These are phyloP conservation scores for Lyophyllum shimeji DNA, from an alignment of 768 basidiomycete genomes.

Conservation along the genomic window DNA sequence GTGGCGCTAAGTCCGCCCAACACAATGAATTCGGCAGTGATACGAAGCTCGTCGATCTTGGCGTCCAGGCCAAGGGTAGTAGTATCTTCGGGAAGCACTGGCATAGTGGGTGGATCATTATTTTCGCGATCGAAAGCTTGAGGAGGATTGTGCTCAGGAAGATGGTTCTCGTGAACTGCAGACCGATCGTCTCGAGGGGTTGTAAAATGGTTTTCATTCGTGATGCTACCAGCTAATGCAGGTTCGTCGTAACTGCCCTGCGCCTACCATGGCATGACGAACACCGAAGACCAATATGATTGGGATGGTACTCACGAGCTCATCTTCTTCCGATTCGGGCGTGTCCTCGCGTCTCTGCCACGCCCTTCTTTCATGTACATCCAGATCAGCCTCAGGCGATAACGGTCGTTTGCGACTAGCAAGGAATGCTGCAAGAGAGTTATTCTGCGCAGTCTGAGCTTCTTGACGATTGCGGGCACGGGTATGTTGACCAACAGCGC, in stretches of 20 bases:
- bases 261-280: too few species aligned
- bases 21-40: slow-evolving; percentile 21
- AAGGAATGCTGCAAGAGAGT: not conserved
- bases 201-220: too few species aligned
- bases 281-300: too few species aligned
- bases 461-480: not conserved
- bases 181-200: too few species aligned
- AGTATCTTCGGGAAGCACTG: not conserved
- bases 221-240: too few species aligned
- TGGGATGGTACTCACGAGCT: too few species aligned
- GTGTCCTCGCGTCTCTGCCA: too few species aligned
- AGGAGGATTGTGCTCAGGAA: not conserved
- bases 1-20: too few species aligned
- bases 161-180: not conserved
- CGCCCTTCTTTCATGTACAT: not conserved
- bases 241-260: too few species aligned
- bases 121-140: not conserved
- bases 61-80: not conserved
- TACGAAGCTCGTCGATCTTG: not conserved
- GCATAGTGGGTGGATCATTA: not conserved
- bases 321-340: too few species aligned
- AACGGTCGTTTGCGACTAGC: too few species aligned
- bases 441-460: not conserved
- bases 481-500: not conserved
- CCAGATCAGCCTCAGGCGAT: too few species aligned